phyloP scores from a whole-genome alignment of 768 basidiomycete genomes.

The Auricularia sp. region DNA sequence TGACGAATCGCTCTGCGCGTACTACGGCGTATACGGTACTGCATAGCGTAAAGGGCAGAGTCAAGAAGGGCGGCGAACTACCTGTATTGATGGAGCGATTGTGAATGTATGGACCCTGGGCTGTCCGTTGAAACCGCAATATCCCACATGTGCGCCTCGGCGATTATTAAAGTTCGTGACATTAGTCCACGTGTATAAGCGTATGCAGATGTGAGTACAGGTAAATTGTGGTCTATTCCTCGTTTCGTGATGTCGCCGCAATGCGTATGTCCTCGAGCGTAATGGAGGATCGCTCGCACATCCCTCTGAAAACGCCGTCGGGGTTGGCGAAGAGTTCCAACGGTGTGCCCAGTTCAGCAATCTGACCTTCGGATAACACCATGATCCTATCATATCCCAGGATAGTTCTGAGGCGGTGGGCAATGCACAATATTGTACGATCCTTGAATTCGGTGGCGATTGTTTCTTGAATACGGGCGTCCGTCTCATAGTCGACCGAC shows the following conservation, averaged over 20 bases:
- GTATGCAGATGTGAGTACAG: too few relatives aligned
- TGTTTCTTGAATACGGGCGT: constrained; percentile 44
- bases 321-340: constrained; percentile 35
- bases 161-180: too few relatives aligned
- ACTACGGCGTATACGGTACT: too few relatives aligned
- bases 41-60: not conserved
- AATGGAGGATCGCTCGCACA: constrained; percentile 50
- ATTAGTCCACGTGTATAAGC: too few relatives aligned
- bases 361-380: constrained; percentile 54
- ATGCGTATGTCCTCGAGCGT: constrained; percentile 35
- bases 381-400: constrained; percentile 56
- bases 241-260: constrained; percentile 4
- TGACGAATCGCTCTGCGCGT: not conserved
- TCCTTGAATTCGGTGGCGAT: constrained; percentile 36
- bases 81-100: not conserved
- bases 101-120: not conserved
- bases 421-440: constrained; percentile 45
- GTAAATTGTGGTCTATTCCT: too few relatives aligned
- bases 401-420: constrained; percentile 43
- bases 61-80: not conserved
- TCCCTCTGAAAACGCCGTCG: constrained; percentile 48
- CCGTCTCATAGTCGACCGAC: constrained; percentile 35
- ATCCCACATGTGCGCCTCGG: too few relatives aligned
- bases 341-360: constrained; percentile 54
- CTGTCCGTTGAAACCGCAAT: too few relatives aligned